These are phyloP conservation scores for Spathaspora hagerdaliae DNA, from an alignment of 805 yeast species.

Conservation along the genomic window DNA sequence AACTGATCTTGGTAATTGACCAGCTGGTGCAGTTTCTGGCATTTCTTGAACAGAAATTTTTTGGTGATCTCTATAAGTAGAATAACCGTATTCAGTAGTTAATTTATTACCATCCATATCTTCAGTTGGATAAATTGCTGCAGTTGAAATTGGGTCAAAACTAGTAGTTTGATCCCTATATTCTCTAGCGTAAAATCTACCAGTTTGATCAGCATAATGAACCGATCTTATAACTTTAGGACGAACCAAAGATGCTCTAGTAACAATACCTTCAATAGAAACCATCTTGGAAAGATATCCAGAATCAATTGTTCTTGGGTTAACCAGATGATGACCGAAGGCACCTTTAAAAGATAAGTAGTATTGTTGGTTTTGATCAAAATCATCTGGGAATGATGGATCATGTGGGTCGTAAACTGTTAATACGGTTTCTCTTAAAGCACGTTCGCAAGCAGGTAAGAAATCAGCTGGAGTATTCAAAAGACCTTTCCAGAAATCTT, in stretches of 20 bases:
- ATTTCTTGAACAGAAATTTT: conserved; percentile 91
- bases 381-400: conserved; percentile 43
- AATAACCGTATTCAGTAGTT: conserved; percentile 87
- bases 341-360: conserved; percentile 84
- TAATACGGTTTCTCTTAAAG: conserved; percentile 73
- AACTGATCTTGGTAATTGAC: conserved; percentile 90
- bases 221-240: conserved; percentile 91
- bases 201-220: conserved; percentile 83
- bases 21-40: conserved; percentile 98
- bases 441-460: conserved; percentile 85
- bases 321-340: conserved; percentile 81
- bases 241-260: conserved; percentile 86
- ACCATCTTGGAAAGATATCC: conserved; percentile 74
- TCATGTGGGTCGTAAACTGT: conserved; percentile 65
- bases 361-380: conserved; percentile 59
- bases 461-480: conserved; percentile 75
- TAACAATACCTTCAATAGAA: conserved; percentile 91
- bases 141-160: conserved; percentile 75
- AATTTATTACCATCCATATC: conserved; percentile 89
- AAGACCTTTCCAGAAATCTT: conserved; percentile 72
- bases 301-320: conserved; percentile 84
- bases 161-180: conserved; percentile 91
- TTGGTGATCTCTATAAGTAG: conserved; percentile 92
- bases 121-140: conserved; percentile 88
- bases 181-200: conserved; percentile 83